Evolutionary conservation across 2,329 filamentous ascomycete species (phyloP).

Genomic region (Nannizziopsis arthrosporioides): DNA sequence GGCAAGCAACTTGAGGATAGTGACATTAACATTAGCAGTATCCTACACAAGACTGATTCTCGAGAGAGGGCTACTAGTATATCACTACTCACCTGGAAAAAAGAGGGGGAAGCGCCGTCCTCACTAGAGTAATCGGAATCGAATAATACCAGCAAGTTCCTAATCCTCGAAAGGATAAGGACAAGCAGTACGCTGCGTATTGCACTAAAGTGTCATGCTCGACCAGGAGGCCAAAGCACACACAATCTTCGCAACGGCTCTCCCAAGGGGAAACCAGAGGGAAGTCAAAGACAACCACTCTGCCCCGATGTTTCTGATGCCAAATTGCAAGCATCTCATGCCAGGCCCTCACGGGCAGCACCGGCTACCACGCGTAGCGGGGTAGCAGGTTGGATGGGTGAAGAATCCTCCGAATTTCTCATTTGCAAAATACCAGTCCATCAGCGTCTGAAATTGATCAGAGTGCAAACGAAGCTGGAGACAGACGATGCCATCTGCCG

Average conservation of each 20-base stretch:
- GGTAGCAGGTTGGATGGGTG: constrained; percentile 40
- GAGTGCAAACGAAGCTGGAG: constrained; percentile 2
- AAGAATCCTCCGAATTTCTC: constrained; percentile 99
- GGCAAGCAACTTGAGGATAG: neutral
- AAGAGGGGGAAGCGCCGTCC: constrained; percentile 55
- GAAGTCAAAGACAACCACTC: constrained; percentile 23
- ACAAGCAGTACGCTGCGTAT: constrained; percentile 66
- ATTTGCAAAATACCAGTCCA: constrained; percentile 51
- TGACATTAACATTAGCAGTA: constrained; percentile 24
- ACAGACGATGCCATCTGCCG: constrained; percentile 39
- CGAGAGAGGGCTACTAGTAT: constrained; percentile 7
- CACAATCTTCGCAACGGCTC: constrained; percentile 91
- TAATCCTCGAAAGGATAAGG: constrained; percentile 20
- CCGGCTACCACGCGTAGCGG: constrained; percentile 20
- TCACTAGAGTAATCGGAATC: constrained; percentile 87
- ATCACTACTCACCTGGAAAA: constrained; percentile 41
- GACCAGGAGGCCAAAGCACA: constrained; percentile 33
- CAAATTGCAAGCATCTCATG: constrained; percentile 73
- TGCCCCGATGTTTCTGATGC: constrained; percentile 85
- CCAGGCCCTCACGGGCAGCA: constrained; percentile 76
- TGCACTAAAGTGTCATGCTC: constrained; percentile 74
- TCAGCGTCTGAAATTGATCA: constrained; percentile 12
- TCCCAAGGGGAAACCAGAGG: constrained; percentile 59
- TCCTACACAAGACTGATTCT: constrained; percentile 18
- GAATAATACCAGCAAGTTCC: constrained; percentile 53